Evolutionary conservation across 108 stramenopile species (phyloP), one percentile per base, ranked within the genome.

Genomic region (Cyclotella atomus): DNA sequence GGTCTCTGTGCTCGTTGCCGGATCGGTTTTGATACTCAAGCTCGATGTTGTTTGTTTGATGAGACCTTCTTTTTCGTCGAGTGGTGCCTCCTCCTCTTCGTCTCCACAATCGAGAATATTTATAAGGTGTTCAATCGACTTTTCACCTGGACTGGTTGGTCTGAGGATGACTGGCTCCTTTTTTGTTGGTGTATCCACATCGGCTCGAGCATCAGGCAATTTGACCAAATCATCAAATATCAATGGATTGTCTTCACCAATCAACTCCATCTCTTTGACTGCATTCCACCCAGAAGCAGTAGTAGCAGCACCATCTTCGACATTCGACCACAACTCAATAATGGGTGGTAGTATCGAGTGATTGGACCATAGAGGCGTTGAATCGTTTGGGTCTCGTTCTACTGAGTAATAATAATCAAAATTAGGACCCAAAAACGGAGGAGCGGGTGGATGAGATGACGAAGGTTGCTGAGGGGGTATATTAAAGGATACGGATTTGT

Each of bases 251-350:
- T 77, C 62, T 56, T 77, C 68, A 24, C 76, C 76, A 19, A 70
- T 12, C 44, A 77, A 65, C 17, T 64, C 62, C n/a, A 64, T 55
- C 45, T 70, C 76, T 60, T 54, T 73, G 21, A 6, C 35, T 21
- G 16, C 20, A 41, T 73, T 49, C 62, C 72, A 64, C 3, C 45
- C 54, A 56, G 25, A 45, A 23, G 49, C 23, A 2, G 36, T 43
- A 21, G 55, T 29, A 15, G 64, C 55, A 6, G 63, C 12, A 47
- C 68, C 27, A 53, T 54, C 45, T 28, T 77, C 76, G 15, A 77
- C 76, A 27, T 68, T 47, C 41, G 76, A 69, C 76, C 76, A 77
- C 10, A 77, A 47, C 45, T 77, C 76, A 63, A 69, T 70, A 44
- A 77, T 77, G 17, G 76, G 76, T 45, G 76, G 76, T 32, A 65